Base-by-base conservation (phyloP, 352 stramenopile species). In the Pythium monospermum region DNA sequence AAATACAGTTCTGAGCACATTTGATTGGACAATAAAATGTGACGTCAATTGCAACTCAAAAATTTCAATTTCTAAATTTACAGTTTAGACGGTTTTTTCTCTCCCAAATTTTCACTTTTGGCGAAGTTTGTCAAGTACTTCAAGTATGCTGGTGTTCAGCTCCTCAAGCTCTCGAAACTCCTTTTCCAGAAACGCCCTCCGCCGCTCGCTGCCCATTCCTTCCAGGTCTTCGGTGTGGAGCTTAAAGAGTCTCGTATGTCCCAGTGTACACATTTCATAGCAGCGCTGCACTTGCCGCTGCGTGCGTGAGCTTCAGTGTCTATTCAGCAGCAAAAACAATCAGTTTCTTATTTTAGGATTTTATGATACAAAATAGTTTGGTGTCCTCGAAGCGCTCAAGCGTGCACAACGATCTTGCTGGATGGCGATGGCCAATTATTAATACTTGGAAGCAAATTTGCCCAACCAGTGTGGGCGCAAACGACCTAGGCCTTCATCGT, bases 171-270 rank as follows among this genome's bases (percentile, higher is more conserved):
- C 30, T 46, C 68, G 64, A 56, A 71, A 92, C 68, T 85, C 75
- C 44, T 59, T 47, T 23, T 87, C 76, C 8, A 94, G n/a, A n/a
- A 91, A 90, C 18, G 76, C 75, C 55, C 92, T 92, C 42, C 81
- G 75, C 10, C 77, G 76, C 38, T 87, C 81, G 27, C 54, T 80
- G 44, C 55, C 70, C 79, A 90, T 90, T 32, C 54, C 77, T 33
- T 91, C 81, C 28, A 94, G 41, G 26, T 92, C 81, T 47, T 91
- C 83, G 13, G 55, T 61, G 42, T 91, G 71, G 27, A 75, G 51
- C 45, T 68, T 77, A 48, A 83, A 81, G 36, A 94, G 73, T 21
- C 83, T 81, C 59, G 91, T 49, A 26, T 81, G 76, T 7, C 65
- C 43, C 45, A 88, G 51, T 50, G 91, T 91, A 12, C 86, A 60